Conservation (phyloP, 495 filamentous ascomycete species). For the Tuber calosporum region DNA sequence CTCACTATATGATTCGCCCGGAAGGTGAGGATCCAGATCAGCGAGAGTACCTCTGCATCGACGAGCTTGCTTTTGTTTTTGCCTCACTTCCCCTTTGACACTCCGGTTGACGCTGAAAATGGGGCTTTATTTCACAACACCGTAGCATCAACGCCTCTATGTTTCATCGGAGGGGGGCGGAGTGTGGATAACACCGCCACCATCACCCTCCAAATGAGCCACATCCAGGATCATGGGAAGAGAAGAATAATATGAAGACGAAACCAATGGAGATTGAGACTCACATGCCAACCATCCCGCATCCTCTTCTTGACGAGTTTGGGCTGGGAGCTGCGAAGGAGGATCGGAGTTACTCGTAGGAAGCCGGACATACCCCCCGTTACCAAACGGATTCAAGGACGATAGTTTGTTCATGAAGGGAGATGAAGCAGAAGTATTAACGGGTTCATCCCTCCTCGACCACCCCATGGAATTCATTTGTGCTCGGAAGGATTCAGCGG, state of each 20-base stretch:
- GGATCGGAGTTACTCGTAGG: constrained; percentile 69
- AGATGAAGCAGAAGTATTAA: constrained; percentile 63
- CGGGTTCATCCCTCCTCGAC: constrained; percentile 78
- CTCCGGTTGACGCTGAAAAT: constrained; percentile 7
- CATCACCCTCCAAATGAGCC: constrained; percentile 2
- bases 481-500: constrained; percentile 66
- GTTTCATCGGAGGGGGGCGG: neutral
- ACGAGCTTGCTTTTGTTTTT: constrained; percentile 10
- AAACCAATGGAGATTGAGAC: constrained; percentile 49
- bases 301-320: constrained; percentile 82
- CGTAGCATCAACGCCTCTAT: constrained; percentile 15
- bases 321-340: constrained; percentile 79
- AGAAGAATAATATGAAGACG: constrained; percentile 13
- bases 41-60: constrained; percentile 16
- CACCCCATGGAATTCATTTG: constrained; percentile 86
- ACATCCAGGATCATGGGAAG: constrained; percentile 2
- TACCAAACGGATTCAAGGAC: constrained; percentile 81
- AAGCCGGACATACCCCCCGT: constrained; percentile 82
- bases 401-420: constrained; percentile 74
- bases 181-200: constrained; percentile 7
- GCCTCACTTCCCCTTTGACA: neutral
- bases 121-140: constrained; percentile 13
- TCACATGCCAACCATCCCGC: constrained; percentile 93
- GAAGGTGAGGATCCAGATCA: constrained; percentile 24
- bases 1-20: constrained; percentile 60